A percentile compares a stretch with the other conserved stretches of the same genome.
Evolutionary conservation across 208 protist genomes (phyloP).

Genomic region (Angomonas ambiguus): DNA sequence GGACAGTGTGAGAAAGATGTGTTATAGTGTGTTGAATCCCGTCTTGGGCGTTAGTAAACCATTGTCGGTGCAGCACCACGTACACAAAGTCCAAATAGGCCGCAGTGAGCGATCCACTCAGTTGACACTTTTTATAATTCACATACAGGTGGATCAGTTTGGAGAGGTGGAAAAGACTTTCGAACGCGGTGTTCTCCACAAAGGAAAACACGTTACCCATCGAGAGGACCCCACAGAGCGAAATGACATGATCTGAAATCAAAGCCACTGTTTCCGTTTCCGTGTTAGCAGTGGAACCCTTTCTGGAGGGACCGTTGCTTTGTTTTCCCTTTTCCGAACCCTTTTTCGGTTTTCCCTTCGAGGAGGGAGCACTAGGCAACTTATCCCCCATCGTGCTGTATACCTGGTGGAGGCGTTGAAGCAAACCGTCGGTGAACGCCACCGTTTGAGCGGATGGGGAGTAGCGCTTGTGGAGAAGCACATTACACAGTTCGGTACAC

Average conservation of each 20-base stretch:
- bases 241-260: neutral
- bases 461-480: neutral
- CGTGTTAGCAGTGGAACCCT: neutral
- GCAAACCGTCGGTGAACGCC: neutral
- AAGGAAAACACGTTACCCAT: neutral
- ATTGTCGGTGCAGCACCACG: neutral
- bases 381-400: neutral
- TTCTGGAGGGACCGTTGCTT: neutral
- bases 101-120: neutral
- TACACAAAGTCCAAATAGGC: neutral
- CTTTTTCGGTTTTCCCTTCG: neutral
- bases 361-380: neutral
- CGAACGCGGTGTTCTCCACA: neutral
- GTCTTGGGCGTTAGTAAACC: neutral
- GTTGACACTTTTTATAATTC: neutral
- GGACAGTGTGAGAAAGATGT: neutral
- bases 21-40: neutral
- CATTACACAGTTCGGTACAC: neutral
- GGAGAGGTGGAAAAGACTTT: neutral
- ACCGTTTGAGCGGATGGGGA: neutral
- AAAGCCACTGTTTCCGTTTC: neutral
- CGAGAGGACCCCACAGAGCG: neutral
- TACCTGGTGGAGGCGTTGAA: neutral
- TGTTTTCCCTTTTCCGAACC: neutral
- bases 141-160: neutral